Evolutionary conservation across 2,329 filamentous ascomycete genomes (phyloP).

Genomic region (Coniochaeta sp.): DNA sequence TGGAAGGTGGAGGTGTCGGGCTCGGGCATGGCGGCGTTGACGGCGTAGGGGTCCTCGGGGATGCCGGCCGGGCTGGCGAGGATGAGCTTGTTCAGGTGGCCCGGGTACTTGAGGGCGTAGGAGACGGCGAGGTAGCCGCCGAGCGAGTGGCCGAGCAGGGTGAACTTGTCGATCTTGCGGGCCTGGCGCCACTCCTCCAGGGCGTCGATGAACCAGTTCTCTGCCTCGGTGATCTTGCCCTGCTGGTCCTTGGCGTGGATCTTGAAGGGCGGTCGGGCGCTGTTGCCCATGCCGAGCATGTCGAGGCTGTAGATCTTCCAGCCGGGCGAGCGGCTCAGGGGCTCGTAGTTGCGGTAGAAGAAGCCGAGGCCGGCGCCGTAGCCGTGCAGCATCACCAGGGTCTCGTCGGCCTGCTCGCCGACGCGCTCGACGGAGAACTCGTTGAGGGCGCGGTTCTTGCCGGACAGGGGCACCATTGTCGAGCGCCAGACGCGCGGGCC

Average conservation of each 20-base stretch:
- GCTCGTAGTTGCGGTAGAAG: conserved; percentile 97
- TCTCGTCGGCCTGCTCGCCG: conserved; percentile 72
- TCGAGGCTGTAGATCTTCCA: conserved; percentile 94
- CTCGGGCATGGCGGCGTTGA: conserved; percentile 72
- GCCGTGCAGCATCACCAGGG: conserved; percentile 90
- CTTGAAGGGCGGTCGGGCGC: conserved; percentile 73
- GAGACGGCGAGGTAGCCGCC: conserved; percentile 93
- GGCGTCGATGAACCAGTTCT: conserved; percentile 93
- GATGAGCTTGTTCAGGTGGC: conserved; percentile 90
- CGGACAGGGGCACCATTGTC: conserved; percentile 73
- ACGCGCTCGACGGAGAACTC: conserved; percentile 86
- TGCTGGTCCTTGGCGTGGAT: conserved; percentile 78
- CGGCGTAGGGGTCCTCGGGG: conserved; percentile 87
- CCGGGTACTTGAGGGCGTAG: conserved; percentile 94
- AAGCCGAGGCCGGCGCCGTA: conserved; percentile 95
- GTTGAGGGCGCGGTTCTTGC: conserved; percentile 81
- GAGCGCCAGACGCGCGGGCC: conserved; percentile 83
- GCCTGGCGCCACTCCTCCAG: conserved; percentile 92
- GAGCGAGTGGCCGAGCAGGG: conserved; percentile 83
- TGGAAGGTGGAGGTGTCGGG: conserved; percentile 64
- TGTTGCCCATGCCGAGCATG: conserved; percentile 90
- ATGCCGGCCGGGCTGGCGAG: conserved; percentile 91
- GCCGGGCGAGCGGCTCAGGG: conserved; percentile 66
- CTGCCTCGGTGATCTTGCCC: conserved; percentile 78
- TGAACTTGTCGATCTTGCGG: conserved; percentile 87